Percentiles rank a stretch among this genome's conserved stretches.
These are phyloP conservation scores for Mucor racemosus DNA, from an alignment of 371 early-diverging fungal species.

Conservation along the genomic window DNA sequence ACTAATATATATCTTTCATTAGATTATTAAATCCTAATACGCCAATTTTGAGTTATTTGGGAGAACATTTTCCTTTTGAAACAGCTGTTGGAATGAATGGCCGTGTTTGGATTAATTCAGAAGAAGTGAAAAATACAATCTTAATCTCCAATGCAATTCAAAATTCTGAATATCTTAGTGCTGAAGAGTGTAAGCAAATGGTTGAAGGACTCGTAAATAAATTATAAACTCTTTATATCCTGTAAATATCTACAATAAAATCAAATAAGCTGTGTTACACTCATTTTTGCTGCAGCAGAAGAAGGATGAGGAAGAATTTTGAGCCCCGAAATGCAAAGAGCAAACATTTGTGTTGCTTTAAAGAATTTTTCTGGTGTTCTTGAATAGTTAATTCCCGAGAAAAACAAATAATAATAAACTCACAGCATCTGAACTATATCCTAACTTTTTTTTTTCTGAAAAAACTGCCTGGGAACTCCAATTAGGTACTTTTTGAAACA, in stretches of 20 bases:
- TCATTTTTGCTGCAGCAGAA: too few species aligned
- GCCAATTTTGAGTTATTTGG: constrained; percentile 69
- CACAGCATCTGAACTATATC: too few species aligned
- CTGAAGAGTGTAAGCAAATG: constrained; percentile 67
- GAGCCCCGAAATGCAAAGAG: too few species aligned
- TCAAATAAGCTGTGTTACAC: neutral
- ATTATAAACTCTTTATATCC: constrained; percentile 13
- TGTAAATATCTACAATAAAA: neutral
- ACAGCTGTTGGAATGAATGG: constrained; percentile 93
- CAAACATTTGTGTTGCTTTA: too few species aligned
- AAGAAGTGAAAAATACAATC: constrained; percentile 60
- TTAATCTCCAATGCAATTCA: constrained; percentile 75
- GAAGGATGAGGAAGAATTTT: too few species aligned
- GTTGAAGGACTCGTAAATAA: constrained; percentile 51
- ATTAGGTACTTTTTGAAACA: too few species aligned
- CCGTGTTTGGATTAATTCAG: constrained; percentile 88
- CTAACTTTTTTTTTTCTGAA: too few species aligned
- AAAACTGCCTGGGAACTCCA: too few species aligned
- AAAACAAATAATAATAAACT: too few species aligned
- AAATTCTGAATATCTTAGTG: constrained; percentile 73
- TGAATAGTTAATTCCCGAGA: too few species aligned
- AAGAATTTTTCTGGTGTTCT: too few species aligned
- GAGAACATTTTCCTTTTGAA: constrained; percentile 83
- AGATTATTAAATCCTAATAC: constrained; percentile 77
- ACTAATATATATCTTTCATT: neutral